Evolutionary conservation across 805 yeast genomes (phyloP), one percentile per base, ranked within the genome.

Genomic region (Metschnikowia bowlesiae): DNA sequence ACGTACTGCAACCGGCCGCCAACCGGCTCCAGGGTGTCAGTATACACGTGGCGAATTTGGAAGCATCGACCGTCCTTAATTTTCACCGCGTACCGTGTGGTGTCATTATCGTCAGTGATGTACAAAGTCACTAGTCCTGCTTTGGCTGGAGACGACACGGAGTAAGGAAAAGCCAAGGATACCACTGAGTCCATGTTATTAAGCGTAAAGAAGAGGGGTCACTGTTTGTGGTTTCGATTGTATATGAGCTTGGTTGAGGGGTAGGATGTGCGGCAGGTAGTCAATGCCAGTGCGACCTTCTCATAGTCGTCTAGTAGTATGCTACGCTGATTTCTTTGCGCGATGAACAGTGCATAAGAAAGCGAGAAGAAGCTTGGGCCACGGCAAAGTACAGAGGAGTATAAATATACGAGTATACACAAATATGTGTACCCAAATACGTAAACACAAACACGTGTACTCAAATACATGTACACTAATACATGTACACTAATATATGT

Each of bases 91-190:
- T 55, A 54, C 18, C 73, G 51, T 5, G 55, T 34, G 6, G 58
- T 39, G 52, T 68, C 73, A 22, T 43, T 40, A 8, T 60, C 64
- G 48, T 69, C 64, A 9, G 72, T 60, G 35, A 70, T 53, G 31
- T 60, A 47, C 3, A 69, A 42, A 38, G 58, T 61, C 40, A 60
- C 58, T 29, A 71, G 59, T 1, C 50, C 35, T 6, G 65, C 58
- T 13, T 48, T 40, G 22, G 55, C 52, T 4, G 38, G 26, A 9
- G 44, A 43, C 8, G 59, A 51, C 42, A 56, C 60, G 11, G 37
- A 39, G 49, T 62, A 67, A 9, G 74, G 73, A 34, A 70, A 67
- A 8, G 67, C 61, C 39, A 64, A 48, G 9, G 53, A 39, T 14
- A 39, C 46, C 8, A 44, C 16, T 9, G 46, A 28, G 26, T 44